Evolutionary conservation across 2,329 filamentous ascomycete genomes (phyloP), one percentile per base, ranked within the genome.

Genomic region (Colletotrichum sansevieriae): DNA sequence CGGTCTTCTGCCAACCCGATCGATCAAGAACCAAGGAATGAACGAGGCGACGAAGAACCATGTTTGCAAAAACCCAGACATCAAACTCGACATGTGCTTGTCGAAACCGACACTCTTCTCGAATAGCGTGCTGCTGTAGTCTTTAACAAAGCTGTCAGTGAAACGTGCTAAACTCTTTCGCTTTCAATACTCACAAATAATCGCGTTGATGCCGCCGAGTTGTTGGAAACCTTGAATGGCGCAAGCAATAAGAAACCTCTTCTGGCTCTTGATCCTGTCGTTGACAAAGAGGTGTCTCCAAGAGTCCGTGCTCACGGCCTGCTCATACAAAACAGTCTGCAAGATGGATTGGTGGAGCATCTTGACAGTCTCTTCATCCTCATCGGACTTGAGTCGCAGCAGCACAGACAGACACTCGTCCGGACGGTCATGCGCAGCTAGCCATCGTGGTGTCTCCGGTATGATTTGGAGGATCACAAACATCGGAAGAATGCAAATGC

Each of bases 61-160:
- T 0, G 84, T 85, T 74, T 85, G 82, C 12, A 86, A 76, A 70
- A 85, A 82, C 39, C 85, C 84, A n/a, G 83, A 83, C 75, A 88
- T 83, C 39, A 87, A 77, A 3, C 83, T 76, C 3, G 85, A 82
- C 73, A 85, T 80, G 49, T 82, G 78, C 1, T 78, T 72, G 18
- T 73, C 74, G 58, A 83, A 80, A 0, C 79, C 78, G 3, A 87
- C 77, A 18, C 81, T 83, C 18, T 80, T 73, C 60, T 84, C 77
- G 61, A 87, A 83, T 1, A 87, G 73, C 0, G 84, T 83, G 13
- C 78, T 79, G 3, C 82, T 78, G 63, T 85, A 85, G 73, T 22
- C 22, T 22, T 22, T 3, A 22, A 1, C 22, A 22, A 22, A 22
- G 3, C 22, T 22, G 22, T 22, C 4, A 22, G 22, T 22, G 22